Base-by-base conservation (phyloP, 2,329 filamentous ascomycete genomes). In the Trichoderma gracile region DNA sequence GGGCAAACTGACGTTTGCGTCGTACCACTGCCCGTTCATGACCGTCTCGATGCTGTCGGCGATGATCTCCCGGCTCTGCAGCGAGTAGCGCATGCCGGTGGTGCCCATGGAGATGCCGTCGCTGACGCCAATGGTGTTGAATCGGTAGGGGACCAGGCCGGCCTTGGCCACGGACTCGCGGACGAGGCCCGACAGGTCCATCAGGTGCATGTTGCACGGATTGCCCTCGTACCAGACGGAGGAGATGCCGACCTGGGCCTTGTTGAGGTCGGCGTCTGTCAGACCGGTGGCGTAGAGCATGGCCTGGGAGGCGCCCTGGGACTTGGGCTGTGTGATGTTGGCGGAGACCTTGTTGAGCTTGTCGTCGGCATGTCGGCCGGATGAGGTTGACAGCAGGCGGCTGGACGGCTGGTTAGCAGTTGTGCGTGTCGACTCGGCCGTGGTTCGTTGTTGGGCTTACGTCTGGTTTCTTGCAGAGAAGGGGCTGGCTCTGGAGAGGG, bases 71-170 rank as follows among this genome's bases (percentile, higher is more conserved):
- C 95, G 86, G 70, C 92, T 96, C 81, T 98, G 95, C 59, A 97
- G 83, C 63, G 91, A 95, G 80, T 93, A 98, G 68, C 94, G 86
- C 95, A 99, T 99, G 71, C 96, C 95, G 42, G 89, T 91, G 54
- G 95, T 99, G 58, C 95, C 95, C 95, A 99, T 99, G 72, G 92
- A 97, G 72, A 99, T 99, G 65, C 88, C 95, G 77, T 99, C 95
- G 68, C 92, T 97, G 70, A 99, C 96, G 73, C 95, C 95, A 73
- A 99, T 92, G 66, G 96, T 99, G 83, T 99, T 99, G 86, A 99
- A 99, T 77, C 97, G 93, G 84, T 96, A 96, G 68, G 93, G 92
- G 66, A 96, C 84, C 67, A 99, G 83, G 23, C 92, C 91, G 33
- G 93, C 91, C 72, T 89, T 79, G 63, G 78, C 78, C 46, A 87